Percentiles rank a stretch among this genome's conserved stretches.
phyloP scores from a whole-genome alignment of 1,139 yeast species.

The Debaryomyces fabryi region DNA sequence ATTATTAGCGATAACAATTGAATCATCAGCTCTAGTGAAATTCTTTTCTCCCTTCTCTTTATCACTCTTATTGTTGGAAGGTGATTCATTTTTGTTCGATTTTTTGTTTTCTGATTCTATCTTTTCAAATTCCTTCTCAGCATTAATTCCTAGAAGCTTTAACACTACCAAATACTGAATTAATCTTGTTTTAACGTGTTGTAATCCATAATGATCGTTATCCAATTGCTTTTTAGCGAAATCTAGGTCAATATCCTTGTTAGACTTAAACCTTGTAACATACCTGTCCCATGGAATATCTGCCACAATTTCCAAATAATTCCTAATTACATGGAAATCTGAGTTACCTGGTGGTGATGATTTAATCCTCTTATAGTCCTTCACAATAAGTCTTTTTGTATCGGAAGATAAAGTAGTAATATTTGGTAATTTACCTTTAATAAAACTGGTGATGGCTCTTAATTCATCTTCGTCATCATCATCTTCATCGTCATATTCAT shows the following conservation, averaged over 20 bases:
- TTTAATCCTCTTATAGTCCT: conserved; percentile 65
- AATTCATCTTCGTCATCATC: conserved; percentile 52
- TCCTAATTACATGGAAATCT: conserved; percentile 72
- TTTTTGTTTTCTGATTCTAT: conserved; percentile 15
- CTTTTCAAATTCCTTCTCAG: conserved; percentile 30
- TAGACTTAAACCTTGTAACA: conserved; percentile 41
- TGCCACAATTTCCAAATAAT: conserved; percentile 69
- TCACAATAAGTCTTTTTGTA: conserved; percentile 59
- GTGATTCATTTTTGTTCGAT: conserved; percentile 5
- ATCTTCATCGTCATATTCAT: conserved; percentile 30
- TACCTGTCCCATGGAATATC: conserved; percentile 65
- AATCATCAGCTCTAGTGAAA: conserved; percentile 13
- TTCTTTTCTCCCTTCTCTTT: conserved; percentile 1
- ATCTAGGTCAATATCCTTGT: conserved; percentile 52
- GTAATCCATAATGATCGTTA: conserved; percentile 82
- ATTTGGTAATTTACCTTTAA: conserved; percentile 48
- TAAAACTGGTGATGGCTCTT: conserved; percentile 45
- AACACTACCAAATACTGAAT: conserved; percentile 81
- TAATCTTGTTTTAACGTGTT: conserved; percentile 77
- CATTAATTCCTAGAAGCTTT: conserved; percentile 56
- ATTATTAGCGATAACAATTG: conserved; percentile 40
- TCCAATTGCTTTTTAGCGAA: conserved; percentile 66
- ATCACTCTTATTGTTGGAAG: conserved; percentile 4
- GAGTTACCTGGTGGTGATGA: conserved; percentile 68
- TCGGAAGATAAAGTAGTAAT: conserved; percentile 44